These are phyloP conservation scores for Castanea sativa DNA, from an alignment of 306 rosid species.

Conservation along the genomic window DNA sequence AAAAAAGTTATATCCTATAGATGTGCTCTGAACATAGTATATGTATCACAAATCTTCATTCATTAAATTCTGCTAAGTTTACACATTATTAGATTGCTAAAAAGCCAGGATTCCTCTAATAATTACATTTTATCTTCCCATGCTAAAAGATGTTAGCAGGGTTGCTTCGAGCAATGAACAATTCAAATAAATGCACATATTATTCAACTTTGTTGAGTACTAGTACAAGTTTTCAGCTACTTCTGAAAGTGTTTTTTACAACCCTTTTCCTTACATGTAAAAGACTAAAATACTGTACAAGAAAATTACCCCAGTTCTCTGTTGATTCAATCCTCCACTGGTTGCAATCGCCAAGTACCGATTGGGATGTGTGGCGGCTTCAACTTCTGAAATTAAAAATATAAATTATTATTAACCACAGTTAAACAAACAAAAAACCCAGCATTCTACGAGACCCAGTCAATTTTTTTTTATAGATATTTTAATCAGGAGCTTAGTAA, in stretches of 20 bases:
- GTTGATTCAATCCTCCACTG: constrained; percentile 99
- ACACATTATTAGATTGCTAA: background rate
- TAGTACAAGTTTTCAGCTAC: background rate
- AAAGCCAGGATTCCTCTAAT: background rate
- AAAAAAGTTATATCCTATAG: background rate
- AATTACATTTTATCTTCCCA: background rate
- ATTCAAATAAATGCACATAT: background rate
- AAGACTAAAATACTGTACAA: constrained; percentile 10
- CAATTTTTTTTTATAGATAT: too few relatives aligned
- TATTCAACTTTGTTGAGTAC: background rate
- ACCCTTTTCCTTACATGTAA: background rate
- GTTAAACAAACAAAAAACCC: constrained; percentile 12
- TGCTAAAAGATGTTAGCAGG: background rate
- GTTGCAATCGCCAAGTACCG: constrained; percentile 88
- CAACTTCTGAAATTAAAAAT: constrained; percentile 51
- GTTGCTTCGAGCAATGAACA: background rate
- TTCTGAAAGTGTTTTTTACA: background rate
- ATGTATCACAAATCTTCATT: background rate
- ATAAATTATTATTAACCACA: background rate
- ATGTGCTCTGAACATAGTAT: background rate
- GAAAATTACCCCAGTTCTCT: constrained; percentile 88
- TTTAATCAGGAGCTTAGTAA: background rate
- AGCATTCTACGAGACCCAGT: background rate
- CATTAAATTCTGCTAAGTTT: background rate
- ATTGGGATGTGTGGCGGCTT: constrained; percentile 46